A percentile compares a stretch with the other conserved stretches of the same genome.
Evolutionary conservation across 2,329 filamentous ascomycete species (phyloP).

Genomic region (Diaporthe sp.): DNA sequence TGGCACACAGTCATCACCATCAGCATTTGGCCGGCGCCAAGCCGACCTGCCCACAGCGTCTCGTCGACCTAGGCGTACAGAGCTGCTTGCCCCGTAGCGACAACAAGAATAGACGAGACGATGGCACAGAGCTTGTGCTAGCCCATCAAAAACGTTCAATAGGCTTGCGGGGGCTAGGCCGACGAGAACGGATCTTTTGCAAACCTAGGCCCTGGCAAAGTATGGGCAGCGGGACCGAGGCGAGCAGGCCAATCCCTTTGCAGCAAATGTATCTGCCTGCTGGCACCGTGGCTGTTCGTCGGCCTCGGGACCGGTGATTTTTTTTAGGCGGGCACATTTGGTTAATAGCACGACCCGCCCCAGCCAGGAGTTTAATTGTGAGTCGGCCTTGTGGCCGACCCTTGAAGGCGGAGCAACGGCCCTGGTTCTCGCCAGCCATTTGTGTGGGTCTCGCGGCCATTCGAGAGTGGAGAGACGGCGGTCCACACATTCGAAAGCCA

Average conservation of each 20-base stretch:
- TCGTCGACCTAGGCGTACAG: background rate
- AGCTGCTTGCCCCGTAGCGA: slow-evolving; percentile 3
- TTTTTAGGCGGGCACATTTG: slow-evolving; percentile 6
- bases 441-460: background rate
- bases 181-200: background rate
- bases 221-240: slow-evolving; percentile 27
- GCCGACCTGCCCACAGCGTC: slow-evolving; percentile 24
- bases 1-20: slow-evolving; percentile 23
- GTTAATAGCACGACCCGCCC: slow-evolving; percentile 16
- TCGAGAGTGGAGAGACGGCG: slow-evolving; percentile 13
- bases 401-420: slow-evolving; percentile 26
- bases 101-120: slow-evolving; percentile 28
- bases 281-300: slow-evolving; percentile 24
- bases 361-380: slow-evolving; percentile 29
- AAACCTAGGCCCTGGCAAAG: slow-evolving; percentile 25
- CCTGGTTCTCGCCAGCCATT: slow-evolving; percentile 21
- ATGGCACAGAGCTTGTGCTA: slow-evolving; percentile 29
- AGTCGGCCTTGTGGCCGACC: slow-evolving; percentile 16
- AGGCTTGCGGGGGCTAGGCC: slow-evolving; percentile 12
- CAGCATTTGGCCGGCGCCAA: slow-evolving; percentile 30
- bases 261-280: slow-evolving; percentile 30
- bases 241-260: slow-evolving; percentile 28
- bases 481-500: slow-evolving; percentile 3
- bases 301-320: slow-evolving; percentile 26
- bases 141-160: slow-evolving; percentile 1